phyloP scores from a whole-genome alignment of 192 early-diverging fungal species.

The Umbelopsis sp. region DNA sequence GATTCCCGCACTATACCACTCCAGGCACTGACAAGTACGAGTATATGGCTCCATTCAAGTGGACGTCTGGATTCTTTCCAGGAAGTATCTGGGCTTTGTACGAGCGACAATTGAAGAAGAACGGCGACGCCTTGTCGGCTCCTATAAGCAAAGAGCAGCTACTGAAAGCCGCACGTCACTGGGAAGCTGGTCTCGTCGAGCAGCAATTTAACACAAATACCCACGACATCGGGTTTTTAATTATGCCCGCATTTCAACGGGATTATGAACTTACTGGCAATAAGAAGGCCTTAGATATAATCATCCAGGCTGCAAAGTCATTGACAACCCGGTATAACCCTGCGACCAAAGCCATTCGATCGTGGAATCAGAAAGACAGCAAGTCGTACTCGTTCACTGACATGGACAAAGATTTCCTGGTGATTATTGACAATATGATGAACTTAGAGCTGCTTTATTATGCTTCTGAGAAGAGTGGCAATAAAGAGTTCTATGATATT shows the following conservation, averaged over 20 bases:
- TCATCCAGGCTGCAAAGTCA: slow-evolving; percentile 16
- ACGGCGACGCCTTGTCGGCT: not conserved
- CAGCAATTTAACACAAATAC: slow-evolving; percentile 16
- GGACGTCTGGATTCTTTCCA: slow-evolving; percentile 14
- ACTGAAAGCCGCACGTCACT: slow-evolving; percentile 1
- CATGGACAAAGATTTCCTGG: slow-evolving; percentile 6
- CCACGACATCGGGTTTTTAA: slow-evolving; percentile 12
- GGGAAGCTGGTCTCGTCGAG: slow-evolving; percentile 13
- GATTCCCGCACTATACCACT: slow-evolving; percentile 7
- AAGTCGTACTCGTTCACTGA: slow-evolving; percentile 9
- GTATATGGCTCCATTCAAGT: not conserved
- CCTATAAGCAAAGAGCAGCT: slow-evolving; percentile 4
- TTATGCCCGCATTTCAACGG: slow-evolving; percentile 20
- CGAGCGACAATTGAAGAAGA: slow-evolving; percentile 7
- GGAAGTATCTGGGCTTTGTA: slow-evolving; percentile 16
- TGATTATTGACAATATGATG: slow-evolving; percentile 19
- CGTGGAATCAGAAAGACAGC: slow-evolving; percentile 9
- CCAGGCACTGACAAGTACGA: slow-evolving; percentile 17
- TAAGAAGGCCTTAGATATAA: not conserved
- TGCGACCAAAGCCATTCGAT: slow-evolving; percentile 6
- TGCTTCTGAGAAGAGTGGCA: slow-evolving; percentile 4
- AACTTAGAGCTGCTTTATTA: slow-evolving; percentile 16
- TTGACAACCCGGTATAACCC: slow-evolving; percentile 13
- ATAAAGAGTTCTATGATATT: slow-evolving; percentile 12
- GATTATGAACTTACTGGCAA: slow-evolving; percentile 19